Evolutionary conservation across 306 rosid genomes (phyloP), one percentile per base, ranked within the genome.

Genomic region (Potentilla sterilis): DNA sequence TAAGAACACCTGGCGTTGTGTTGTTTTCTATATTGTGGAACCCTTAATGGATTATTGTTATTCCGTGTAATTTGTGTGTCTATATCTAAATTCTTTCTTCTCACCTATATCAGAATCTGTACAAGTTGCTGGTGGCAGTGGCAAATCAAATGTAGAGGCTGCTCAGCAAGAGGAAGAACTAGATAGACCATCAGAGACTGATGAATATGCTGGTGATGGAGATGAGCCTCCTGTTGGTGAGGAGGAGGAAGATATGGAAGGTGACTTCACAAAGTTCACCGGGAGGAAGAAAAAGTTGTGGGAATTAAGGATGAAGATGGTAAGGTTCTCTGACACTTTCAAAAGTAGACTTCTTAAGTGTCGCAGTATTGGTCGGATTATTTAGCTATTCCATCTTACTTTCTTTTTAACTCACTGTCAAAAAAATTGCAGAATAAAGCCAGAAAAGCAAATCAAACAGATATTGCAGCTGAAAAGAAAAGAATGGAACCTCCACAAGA

Each of bases 401-500:
- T 4, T 55, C 55, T 34, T 66, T 4, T 74, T 13, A 6, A 44
- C 35, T 74, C 2, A 52, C 69, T 81, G n/a, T 58, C 21, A 73
- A 37, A 2, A 44, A 61, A 12, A 42, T 55, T 62, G 77, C 83
- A 96, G 99, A 88, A 87, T 75, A 93, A 90, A 77, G 99, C 98
- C 1, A 91, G 90, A 51, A 90, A 92, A 32, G 93, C 89, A 70
- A 96, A 96, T 87, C 99, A 96, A 83, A 78, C 84, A 54, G 98
- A 93, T 84, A 90, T 96, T 58, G 97, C 96, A 59, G 85, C 92
- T 67, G 98, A 96, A 78, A 96, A 88, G 78, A 96, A 96, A 85
- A 89, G 97, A 83, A 89, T 92, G 98, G 99, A 92, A 83, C 86
- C 91, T 85, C 97, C 93, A 35, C 61, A 88, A 0, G 99, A 95